These are phyloP conservation scores for Colletotrichum sojae DNA, from an alignment of 2,329 filamentous ascomycete species.

Conservation along the genomic window DNA sequence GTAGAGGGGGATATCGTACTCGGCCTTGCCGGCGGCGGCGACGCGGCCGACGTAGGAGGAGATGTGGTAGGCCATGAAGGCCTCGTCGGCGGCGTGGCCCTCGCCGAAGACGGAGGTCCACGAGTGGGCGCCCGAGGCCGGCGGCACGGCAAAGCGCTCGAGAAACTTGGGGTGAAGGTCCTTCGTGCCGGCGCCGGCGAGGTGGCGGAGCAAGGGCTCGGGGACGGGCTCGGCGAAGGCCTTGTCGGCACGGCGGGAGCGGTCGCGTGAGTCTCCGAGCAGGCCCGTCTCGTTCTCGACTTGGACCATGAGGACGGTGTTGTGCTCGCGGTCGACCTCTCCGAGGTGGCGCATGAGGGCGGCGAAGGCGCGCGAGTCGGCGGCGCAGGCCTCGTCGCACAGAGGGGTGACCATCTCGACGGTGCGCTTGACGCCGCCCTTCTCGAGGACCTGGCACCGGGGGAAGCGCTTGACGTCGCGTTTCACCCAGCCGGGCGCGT, in stretches of 20 bases:
- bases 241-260: constrained; percentile 56
- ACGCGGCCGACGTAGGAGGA: constrained; percentile 53
- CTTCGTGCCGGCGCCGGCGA: constrained; percentile 37
- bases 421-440: constrained; percentile 49
- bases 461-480: constrained; percentile 53
- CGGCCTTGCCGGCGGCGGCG: constrained; percentile 51
- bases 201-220: constrained; percentile 45
- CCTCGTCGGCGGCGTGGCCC: constrained; percentile 49
- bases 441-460: constrained; percentile 50
- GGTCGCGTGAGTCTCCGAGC: constrained; percentile 66
- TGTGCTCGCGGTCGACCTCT: constrained; percentile 59
- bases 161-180: constrained; percentile 49
- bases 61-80: constrained; percentile 55
- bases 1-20: constrained; percentile 51
- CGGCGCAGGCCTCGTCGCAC: constrained; percentile 46
- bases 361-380: constrained; percentile 51
- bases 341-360: constrained; percentile 52
- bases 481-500: constrained; percentile 53
- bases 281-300: constrained; percentile 70
- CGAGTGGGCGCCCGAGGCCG: constrained; percentile 44
- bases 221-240: constrained; percentile 55
- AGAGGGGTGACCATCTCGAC: constrained; percentile 53
- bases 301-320: constrained; percentile 69
- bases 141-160: constrained; percentile 45
- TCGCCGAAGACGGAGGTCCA: constrained; percentile 53